Evolutionary conservation across 2,329 filamentous ascomycete species (phyloP), one percentile per base, ranked within the genome.

Genomic region (Fusarium acutatum): DNA sequence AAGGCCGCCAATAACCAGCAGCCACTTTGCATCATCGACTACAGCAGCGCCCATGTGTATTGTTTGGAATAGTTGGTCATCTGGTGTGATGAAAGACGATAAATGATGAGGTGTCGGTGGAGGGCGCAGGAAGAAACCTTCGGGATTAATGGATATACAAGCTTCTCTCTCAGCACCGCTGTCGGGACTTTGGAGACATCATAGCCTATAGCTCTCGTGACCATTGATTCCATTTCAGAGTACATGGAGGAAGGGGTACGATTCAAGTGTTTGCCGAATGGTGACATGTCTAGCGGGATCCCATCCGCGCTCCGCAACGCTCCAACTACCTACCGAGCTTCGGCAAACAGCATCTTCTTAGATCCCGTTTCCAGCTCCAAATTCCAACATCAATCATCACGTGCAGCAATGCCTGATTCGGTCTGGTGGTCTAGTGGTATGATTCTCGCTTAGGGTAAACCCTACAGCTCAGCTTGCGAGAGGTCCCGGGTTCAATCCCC

Each of bases 361-460:
- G 20, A 0, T 22, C 5, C 5, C 2, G 1, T 28, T 38, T 0
- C 6, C 2, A 1, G 1, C 20, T 9, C 24, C 13, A 4, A 28
- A 15, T 2, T n/a, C 10, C 3, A 37, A 15, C 30, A 47, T 60
- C 9, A 49, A 30, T 10, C 35, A 30, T 44, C 64, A 61, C 61
- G 54, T 64, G 61, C 56, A 15, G 3, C 2, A 30, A 22, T 60
- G 30, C 12, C 15, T 60, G 28, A 18, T 15, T n/a, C 18, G 84
- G 83, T 84, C 83, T 84, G 83, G 81, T 89, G 87, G 88, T 89
- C 88, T 90, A 89, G 88, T 87, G 89, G 88, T 90, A 91, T 90
- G 88, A 90, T 91, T 90, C 88, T 89, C 88, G 89, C 89, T 90
- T 90, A 91, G 89, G 88, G 89, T 80, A 74, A 73, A 83, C 80